Conservation (phyloP, 805 yeast species). For the Starmerella cellae region DNA sequence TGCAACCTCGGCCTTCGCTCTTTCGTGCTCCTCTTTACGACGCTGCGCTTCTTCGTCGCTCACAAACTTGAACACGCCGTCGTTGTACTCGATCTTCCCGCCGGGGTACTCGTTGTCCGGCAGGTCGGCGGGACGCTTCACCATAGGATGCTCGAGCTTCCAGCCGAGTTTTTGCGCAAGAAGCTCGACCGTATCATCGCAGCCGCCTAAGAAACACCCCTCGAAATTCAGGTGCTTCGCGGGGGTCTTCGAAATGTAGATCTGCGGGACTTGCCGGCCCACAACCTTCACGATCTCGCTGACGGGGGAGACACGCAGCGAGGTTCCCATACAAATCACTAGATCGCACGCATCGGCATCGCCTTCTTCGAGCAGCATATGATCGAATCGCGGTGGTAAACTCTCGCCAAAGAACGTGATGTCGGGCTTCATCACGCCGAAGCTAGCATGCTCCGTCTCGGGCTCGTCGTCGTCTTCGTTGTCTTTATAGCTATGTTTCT, state of each 20-base stretch:
- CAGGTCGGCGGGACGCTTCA: slow-evolving; percentile 25
- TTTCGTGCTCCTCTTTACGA: no score
- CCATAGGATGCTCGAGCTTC: slow-evolving; percentile 46
- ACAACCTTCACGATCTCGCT: slow-evolving; percentile 70
- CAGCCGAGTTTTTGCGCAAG: slow-evolving; percentile 46
- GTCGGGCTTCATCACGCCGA: slow-evolving; percentile 84
- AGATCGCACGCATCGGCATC: slow-evolving; percentile 65
- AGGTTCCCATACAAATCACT: slow-evolving; percentile 76
- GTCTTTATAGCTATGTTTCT: slow-evolving; percentile 19
- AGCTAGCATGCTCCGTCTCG: slow-evolving; percentile 30
- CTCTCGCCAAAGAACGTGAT: slow-evolving; percentile 85
- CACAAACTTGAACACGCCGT: slow-evolving; percentile 22
- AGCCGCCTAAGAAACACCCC: slow-evolving; percentile 57
- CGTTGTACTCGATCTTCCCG: slow-evolving; percentile 21
- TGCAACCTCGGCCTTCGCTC: no score
- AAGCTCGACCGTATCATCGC: slow-evolving; percentile 69
- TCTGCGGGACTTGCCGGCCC: slow-evolving; percentile 64
- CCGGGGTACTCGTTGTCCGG: slow-evolving; percentile 16
- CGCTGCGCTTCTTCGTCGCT: neutral
- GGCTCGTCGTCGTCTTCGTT: slow-evolving; percentile 24
- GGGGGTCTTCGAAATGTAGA: slow-evolving; percentile 64
- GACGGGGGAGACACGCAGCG: slow-evolving; percentile 85
- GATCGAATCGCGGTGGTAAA: slow-evolving; percentile 58
- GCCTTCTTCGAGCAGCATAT: slow-evolving; percentile 30
- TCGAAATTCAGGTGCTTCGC: slow-evolving; percentile 70